Evolutionary conservation across 1,284 basidiomycete species (phyloP), one percentile per base, ranked within the genome.

Genomic region (Heliocybe sulcata): DNA sequence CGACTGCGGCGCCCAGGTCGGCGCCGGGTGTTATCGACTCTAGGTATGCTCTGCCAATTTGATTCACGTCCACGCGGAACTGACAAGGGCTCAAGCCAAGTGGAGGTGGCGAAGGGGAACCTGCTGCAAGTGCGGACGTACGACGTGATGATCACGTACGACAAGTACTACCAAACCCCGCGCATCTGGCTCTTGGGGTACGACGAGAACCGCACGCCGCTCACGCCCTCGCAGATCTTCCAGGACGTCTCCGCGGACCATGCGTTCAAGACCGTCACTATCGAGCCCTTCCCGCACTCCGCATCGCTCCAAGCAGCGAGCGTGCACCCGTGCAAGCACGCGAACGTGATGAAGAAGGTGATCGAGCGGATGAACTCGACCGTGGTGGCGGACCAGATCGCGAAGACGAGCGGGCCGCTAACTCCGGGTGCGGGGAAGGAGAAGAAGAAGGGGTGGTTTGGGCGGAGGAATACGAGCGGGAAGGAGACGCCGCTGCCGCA

Each of bases 61-160:
- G 10, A 10, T 23, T 33, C 10, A 12, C 33, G 20, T 33, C 20
- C 14, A 33, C 27, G 11, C n/a, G 33, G 20, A 10, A 33, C 26
- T 52, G 51, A 20, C 27, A 35, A 54, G 35, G 33, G 25, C 19
- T 53, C 29, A 58, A 88, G 83, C 59, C 72, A 81, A 61, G 71
- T 79, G 29, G 82, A 87, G 61, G 76, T 81, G 35, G 79, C 82
- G 33, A 89, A 83, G 60, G 85, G 83, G 57, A 98, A 98, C 65
- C 76, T 99, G 23, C 76, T 98, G 45, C 92, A 94, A 77, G 93
- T 99, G 47, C 84, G 96, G 64, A 99, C 95, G 22, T 99, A 99
- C 77, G 97, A 99, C 72, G 97, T 98, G 67, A 92, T 98, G 85
- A 99, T 99, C 75, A 94, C 92, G 35, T 99, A 99, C 74, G 96